Conservation (phyloP, 768 basidiomycete genomes). For the Leccinum rimulosum region DNA sequence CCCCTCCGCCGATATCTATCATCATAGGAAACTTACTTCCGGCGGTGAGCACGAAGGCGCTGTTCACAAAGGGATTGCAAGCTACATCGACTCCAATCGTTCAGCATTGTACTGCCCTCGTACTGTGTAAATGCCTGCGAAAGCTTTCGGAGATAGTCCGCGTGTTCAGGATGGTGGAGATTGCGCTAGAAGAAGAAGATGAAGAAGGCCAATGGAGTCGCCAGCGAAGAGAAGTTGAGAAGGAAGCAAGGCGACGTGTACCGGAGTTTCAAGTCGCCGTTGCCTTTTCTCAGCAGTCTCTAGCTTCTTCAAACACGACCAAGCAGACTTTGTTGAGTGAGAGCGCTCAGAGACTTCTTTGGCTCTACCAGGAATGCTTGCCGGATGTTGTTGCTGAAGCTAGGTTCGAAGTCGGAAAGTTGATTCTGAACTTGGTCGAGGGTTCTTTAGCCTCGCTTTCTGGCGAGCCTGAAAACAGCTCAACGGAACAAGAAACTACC, state of each 20-base stretch:
- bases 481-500: conserved; percentile 13
- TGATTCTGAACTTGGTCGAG: conserved; percentile 51
- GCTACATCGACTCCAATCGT: conserved; percentile 64
- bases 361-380: conserved; percentile 79
- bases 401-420: conserved; percentile 82
- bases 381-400: conserved; percentile 74
- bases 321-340: conserved; percentile 70
- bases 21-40: conserved; percentile 83
- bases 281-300: conserved; percentile 66
- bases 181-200: conserved; percentile 58
- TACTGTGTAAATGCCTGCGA: conserved; percentile 68
- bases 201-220: conserved; percentile 71
- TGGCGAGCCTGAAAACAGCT: neutral
- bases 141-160: conserved; percentile 63
- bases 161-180: conserved; percentile 47
- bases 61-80: conserved; percentile 82
- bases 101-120: conserved; percentile 80
- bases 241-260: conserved; percentile 69
- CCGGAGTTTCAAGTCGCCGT: conserved; percentile 88
- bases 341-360: conserved; percentile 74
- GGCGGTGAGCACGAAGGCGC: conserved; percentile 59
- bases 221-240: conserved; percentile 64
- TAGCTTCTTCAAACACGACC: conserved; percentile 33
- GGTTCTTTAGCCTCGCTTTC: conserved; percentile 25
- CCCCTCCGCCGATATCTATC: conserved; percentile 68